Evolutionary conservation across 179 eudicot genomes (phyloP), one percentile per base, ranked within the genome.

Genomic region (Heliamphora pulchella): DNA sequence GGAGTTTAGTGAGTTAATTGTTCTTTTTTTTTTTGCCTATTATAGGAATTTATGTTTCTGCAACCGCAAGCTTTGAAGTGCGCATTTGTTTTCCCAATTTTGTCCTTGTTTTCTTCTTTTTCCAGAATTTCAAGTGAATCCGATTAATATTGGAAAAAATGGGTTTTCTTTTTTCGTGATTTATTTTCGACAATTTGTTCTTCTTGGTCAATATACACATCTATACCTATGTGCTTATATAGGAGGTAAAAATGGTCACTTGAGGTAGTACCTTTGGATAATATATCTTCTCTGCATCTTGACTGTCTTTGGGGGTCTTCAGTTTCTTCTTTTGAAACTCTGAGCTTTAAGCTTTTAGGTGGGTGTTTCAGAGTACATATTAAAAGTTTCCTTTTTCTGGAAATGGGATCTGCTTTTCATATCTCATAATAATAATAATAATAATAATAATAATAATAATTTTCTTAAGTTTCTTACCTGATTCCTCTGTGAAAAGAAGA

Each of bases 331-430:
- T 86, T 90, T 79, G 86, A 87, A 88, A 84, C 82, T 86, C 84
- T 85, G 91, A 83, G 87, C 87, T 90, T 80, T 58, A 55, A 65
- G 70, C 70, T 76, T 83, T 87, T 88, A 81, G 88, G 89, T 88
- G 88, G 89, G 84, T 84, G 71, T 86, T 87, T 87, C 76, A 79
- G 88, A 82, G 85, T 87, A 87, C 91, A 89, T 83, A 81, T 84
- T 68, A 82, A 87, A 90, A 88, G 83, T 81, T 85, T 81, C 84
- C 98, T 84, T 87, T 89, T 87, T 87, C 81, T 88, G 89, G 92
- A 87, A 92, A 90, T 88, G 85, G 87, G 89, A 89, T 90, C 91
- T 90, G 86, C 90, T 89, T 90, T 89, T 79, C 77, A 69, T 86
- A 83, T 88, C 84, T 88, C 89, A 87, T 84, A 64, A 76, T 59